Base-by-base conservation (phyloP, 371 early-diverging fungal species). In the Mucor sp. region DNA sequence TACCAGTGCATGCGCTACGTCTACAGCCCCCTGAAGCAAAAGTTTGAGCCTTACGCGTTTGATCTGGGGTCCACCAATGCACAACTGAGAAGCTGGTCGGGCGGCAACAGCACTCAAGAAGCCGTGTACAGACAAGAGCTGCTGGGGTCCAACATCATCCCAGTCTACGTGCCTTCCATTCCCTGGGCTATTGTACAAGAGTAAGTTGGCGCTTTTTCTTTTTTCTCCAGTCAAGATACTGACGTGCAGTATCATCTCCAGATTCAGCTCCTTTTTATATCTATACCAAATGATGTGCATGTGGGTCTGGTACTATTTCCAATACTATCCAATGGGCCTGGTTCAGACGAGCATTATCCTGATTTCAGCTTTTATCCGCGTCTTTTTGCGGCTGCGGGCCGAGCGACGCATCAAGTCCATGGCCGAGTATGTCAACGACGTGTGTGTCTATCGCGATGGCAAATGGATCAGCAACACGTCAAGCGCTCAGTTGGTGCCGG, bases 271-370 rank as follows among this genome's bases (percentile, higher is more conserved):
- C 8, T 85, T 88, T 63, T 87, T 93, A 68, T 93, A 93, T 67
- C 76, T 90, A n/a, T 93, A 91, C 74, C 92, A 93, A 75, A 72
- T 90, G 62, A 85, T 89, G 74, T 80, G 85, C 60, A 76, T 93
- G 66, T 85, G 86, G 86, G 84, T 89, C 7, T 92, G 89, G 81
- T 88, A 87, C 32, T 87, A 87, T 71, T 85, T 88, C 63, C 80
- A 79, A 60, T 91, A 90, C 76, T 91, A 87, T 74, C 77, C 78
- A 60, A 86, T 92, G 80, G 93, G 88, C 39, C 63, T 90, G 4
- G 90, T 91, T 7, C 83, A 91, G 48, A 89, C 90, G 0, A 63
- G 70, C 35, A 88, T 92, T 30, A 86, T 91, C 64, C 67, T 90
- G 5, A 47, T 81, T 8, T 87, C 91, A 5, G 93, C 91, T 1